phyloP scores from a whole-genome alignment of 495 filamentous ascomycete species.

The Neurospora sp. region DNA sequence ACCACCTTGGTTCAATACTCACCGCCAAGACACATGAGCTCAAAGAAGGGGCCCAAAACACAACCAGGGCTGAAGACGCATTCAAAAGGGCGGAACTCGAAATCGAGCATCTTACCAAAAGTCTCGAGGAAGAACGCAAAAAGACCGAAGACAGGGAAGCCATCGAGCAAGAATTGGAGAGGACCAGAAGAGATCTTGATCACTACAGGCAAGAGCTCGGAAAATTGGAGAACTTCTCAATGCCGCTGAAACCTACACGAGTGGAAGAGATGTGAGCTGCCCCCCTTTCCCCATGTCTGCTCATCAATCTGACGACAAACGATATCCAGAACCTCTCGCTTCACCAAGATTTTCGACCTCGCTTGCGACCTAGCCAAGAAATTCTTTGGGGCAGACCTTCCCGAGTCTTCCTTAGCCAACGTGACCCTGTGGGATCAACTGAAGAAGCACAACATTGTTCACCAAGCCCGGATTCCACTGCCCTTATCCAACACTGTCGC shows the following conservation, averaged over 20 bases:
- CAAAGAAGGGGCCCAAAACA: not conserved
- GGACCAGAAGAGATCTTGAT: not conserved
- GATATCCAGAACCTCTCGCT: not conserved
- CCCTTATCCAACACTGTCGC: constrained; percentile 4
- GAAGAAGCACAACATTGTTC: not conserved
- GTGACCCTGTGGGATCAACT: not conserved
- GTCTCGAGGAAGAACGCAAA: not conserved
- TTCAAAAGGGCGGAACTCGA: not conserved
- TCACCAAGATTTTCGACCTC: constrained; percentile 2
- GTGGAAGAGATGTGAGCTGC: not conserved
- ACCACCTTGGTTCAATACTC: not conserved
- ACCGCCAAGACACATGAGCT: not conserved
- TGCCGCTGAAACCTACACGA: not conserved
- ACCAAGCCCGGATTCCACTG: constrained; percentile 5
- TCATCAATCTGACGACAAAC: too few relatives aligned
- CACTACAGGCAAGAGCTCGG: not conserved
- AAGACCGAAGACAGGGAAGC: not conserved
- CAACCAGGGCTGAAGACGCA: not conserved
- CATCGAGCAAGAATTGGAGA: not conserved
- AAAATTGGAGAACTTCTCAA: not conserved
- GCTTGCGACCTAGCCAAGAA: constrained; percentile 1
- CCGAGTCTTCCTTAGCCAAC: not conserved
- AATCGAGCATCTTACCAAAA: not conserved
- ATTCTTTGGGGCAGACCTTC: constrained; percentile 3
- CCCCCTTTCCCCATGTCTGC: not conserved